Conservation (phyloP, 495 filamentous ascomycete genomes). For the Astrocystis sublimbata region DNA sequence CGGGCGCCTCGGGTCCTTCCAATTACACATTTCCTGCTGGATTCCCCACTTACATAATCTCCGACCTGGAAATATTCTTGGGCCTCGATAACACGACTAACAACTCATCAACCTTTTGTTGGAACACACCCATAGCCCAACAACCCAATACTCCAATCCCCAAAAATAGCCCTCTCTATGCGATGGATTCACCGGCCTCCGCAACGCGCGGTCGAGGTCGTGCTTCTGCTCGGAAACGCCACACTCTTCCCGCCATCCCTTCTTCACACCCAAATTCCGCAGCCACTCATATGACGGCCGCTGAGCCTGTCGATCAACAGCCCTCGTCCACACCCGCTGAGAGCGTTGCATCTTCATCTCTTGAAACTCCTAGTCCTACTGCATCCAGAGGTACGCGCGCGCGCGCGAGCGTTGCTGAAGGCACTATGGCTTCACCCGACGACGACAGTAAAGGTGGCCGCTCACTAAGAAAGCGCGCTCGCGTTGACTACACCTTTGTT, state of each 20-base stretch:
- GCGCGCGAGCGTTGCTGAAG: constrained; percentile 36
- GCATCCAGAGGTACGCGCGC: constrained; percentile 37
- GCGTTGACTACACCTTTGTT: constrained; percentile 49
- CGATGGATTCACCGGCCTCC: constrained; percentile 29
- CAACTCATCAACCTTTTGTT: constrained; percentile 14
- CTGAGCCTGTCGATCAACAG: constrained; percentile 21
- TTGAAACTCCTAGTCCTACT: constrained; percentile 34
- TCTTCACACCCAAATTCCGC: constrained; percentile 20
- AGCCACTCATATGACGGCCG: constrained; percentile 8
- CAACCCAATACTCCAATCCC: no score
- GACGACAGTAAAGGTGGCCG: constrained; percentile 49
- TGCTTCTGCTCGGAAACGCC: constrained; percentile 22
- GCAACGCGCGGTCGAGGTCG: constrained; percentile 24
- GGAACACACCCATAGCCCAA: not conserved
- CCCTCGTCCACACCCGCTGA: constrained; percentile 24
- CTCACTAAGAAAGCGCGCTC: constrained; percentile 47
- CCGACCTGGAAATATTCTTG: constrained; percentile 28
- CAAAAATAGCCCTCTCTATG: no score
- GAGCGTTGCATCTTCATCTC: constrained; percentile 27
- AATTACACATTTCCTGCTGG: constrained; percentile 10
- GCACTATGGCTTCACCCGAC: constrained; percentile 30
- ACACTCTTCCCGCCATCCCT: constrained; percentile 14
- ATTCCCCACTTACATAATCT: constrained; percentile 39
- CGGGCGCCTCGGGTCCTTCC: constrained; percentile 10
- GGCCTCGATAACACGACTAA: constrained; percentile 20